Base-by-base conservation (phyloP, 2,329 filamentous ascomycete species). In the Elsinoe arachidis region DNA sequence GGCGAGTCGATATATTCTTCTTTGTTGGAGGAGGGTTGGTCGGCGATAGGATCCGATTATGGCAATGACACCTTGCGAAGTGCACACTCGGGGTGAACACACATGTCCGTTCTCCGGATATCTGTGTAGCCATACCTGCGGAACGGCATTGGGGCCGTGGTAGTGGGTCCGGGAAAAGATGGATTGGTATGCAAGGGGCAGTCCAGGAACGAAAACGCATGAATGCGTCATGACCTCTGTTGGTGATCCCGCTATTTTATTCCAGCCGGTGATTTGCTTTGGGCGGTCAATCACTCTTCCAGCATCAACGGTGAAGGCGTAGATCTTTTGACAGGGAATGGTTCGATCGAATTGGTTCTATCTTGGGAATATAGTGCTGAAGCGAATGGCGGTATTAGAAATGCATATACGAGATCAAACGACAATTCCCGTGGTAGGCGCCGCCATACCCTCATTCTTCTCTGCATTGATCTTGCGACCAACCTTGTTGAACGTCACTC, bases 401-500 rank as follows among this genome's bases (percentile, higher is more conserved):
- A 11, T 11, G 15, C 7, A 44, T 15, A 17, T 21, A 49, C 5
- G 23, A n/a, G 33, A n/a, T 12, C 30, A 49, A 34, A 15, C 15
- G 33, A 35, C 44, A 33, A 33, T n/a, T 15, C n/a, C 23, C 11
- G 30, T 49, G 23, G 17, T 49, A 6, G 44, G 23, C 10, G 23
- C n/a, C 12, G 23, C 23, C n/a, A 26, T 26, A 26, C 23, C 44
- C 2, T 49, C 44, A 10, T 49, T 2, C 14, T 17, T 49, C 15
- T 49, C 44, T 5, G 44, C 30, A 9, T 26, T 21, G 23, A 49
- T 49, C 23, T 49, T 49, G 17, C 30, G 26, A 33, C 21, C 44
- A 7, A 49, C 30, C 44, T 17, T 49, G 44, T 49, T 49, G 44
- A 34, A 49, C 6, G 65, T 68, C 0, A 64, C 65, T 12, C 72